These are phyloP conservation scores for Thelonectria olida DNA, from an alignment of 2,329 filamentous ascomycete genomes.

Conservation along the genomic window DNA sequence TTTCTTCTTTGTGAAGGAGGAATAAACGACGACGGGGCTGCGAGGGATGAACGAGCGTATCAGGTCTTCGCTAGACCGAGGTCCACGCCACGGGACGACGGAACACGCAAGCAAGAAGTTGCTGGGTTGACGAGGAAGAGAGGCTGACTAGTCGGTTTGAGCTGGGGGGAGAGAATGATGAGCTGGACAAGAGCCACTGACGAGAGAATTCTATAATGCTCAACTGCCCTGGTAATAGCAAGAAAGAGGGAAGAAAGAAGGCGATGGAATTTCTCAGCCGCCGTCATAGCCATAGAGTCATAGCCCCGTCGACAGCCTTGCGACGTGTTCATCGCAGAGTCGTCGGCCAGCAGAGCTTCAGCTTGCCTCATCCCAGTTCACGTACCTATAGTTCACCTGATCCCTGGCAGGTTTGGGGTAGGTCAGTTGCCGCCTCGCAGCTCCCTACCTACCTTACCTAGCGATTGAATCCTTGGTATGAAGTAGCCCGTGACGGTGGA, in stretches of 20 bases:
- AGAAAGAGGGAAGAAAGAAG: conserved; percentile 7
- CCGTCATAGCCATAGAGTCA: conserved; percentile 1
- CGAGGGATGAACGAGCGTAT: conserved; percentile 16
- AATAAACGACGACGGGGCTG: conserved; percentile 14
- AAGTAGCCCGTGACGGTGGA: background rate
- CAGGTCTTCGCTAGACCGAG: conserved; percentile 18
- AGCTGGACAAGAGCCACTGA: background rate
- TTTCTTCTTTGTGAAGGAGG: background rate
- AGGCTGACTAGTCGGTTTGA: background rate
- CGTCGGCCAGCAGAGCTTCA: conserved; percentile 13
- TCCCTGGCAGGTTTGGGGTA: background rate
- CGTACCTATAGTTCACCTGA: background rate
- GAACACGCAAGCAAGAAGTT: conserved; percentile 10
- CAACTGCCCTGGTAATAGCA: conserved; percentile 4
- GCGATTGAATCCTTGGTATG: too few relatives aligned
- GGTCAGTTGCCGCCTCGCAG: background rate
- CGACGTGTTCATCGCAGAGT: conserved; percentile 37
- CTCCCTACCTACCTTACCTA: background rate
- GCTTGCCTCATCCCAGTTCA: conserved; percentile 14
- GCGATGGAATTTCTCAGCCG: background rate
- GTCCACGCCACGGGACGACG: background rate
- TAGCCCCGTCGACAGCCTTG: conserved; percentile 18
- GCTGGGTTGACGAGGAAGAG: background rate
- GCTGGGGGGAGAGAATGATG: background rate
- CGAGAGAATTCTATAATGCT: conserved; percentile 2